Conservation (phyloP, 1,139 yeast genomes). For the Candida sp. region DNA sequence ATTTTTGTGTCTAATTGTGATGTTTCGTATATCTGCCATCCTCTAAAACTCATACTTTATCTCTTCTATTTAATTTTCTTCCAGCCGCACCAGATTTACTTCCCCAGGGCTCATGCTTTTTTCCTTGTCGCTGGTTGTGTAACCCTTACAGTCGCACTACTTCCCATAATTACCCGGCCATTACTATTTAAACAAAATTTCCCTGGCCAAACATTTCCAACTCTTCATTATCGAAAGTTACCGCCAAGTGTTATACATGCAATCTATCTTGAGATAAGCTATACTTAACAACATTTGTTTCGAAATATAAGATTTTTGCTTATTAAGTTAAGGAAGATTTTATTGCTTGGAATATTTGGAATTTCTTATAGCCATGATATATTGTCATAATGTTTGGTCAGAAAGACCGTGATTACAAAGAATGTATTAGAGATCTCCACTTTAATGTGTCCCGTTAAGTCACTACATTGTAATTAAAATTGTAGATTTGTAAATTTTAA, state of each 20-base stretch:
- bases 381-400: constrained; percentile 42
- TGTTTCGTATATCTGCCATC: too few relatives aligned
- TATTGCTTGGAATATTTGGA: constrained; percentile 9
- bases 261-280: background rate
- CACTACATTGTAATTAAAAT: constrained; percentile 34
- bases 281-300: background rate
- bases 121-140: background rate
- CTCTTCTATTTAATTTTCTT: background rate
- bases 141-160: too few relatives aligned
- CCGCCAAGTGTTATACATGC: constrained; percentile 21
- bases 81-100: background rate
- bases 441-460: constrained; percentile 55
- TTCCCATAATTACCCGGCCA: background rate
- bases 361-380: constrained; percentile 22
- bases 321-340: constrained; percentile 48
- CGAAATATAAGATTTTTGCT: constrained; percentile 29
- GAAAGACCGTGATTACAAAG: constrained; percentile 49
- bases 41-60: too few relatives aligned
- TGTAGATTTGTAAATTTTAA: background rate
- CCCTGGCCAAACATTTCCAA: background rate
- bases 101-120: background rate
- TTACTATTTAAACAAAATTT: background rate
- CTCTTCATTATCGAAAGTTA: constrained; percentile 30
- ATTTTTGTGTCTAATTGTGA: too few relatives aligned
- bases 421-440: constrained; percentile 40